These are phyloP conservation scores for Haematococcus sp. DNA, from an alignment of 139 green algal species.

Conservation along the genomic window DNA sequence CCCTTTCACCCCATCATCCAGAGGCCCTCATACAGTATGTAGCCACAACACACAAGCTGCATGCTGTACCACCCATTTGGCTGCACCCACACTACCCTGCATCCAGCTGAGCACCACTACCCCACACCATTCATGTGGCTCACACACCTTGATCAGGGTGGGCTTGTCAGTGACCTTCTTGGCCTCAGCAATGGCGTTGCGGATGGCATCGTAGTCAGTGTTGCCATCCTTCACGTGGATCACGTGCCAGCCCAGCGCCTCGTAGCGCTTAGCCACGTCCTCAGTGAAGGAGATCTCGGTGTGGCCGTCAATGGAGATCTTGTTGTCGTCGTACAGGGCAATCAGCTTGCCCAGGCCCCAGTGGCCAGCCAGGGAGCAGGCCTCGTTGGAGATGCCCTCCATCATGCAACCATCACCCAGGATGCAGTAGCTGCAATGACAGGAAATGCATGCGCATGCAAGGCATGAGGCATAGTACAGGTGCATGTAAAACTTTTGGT, in stretches of 20 bases:
- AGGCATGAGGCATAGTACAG: background rate
- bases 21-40: too few relatives aligned
- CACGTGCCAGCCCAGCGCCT: slow-evolving; percentile 90
- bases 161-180: slow-evolving; percentile 96
- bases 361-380: slow-evolving; percentile 93
- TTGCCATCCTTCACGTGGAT: slow-evolving; percentile 87
- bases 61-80: background rate
- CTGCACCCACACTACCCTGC: background rate
- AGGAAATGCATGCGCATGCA: background rate
- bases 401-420: slow-evolving; percentile 98
- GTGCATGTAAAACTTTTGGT: too few relatives aligned
- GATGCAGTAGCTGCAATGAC: slow-evolving; percentile 85
- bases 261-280: slow-evolving; percentile 91
- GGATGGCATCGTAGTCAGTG: slow-evolving; percentile 87
- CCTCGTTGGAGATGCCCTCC: slow-evolving; percentile 98
- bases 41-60: too few relatives aligned
- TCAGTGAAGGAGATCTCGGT: slow-evolving; percentile 99
- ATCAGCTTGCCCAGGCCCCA: slow-evolving; percentile 99
- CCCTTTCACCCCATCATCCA: background rate
- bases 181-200: slow-evolving; percentile 77
- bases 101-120: background rate
- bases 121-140: background rate
- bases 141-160: slow-evolving; percentile 87
- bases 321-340: slow-evolving; percentile 98
- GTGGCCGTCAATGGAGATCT: slow-evolving; percentile 80